These are phyloP conservation scores for Podospora bellae-mahoneyi DNA, from an alignment of 495 filamentous ascomycete species.

Conservation along the genomic window DNA sequence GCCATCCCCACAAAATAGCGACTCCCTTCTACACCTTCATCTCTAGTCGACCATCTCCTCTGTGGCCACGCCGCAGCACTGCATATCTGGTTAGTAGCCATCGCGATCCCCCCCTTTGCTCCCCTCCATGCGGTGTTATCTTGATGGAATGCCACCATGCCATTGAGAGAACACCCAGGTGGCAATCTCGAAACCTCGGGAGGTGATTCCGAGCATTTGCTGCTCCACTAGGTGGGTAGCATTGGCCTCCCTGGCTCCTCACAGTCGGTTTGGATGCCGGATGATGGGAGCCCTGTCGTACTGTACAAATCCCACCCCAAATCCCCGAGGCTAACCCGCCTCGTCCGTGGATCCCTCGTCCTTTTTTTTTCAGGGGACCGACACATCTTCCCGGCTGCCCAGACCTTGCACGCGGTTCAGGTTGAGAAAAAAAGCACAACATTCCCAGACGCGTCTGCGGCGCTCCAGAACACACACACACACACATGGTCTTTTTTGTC, in stretches of 20 bases:
- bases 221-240: constrained; percentile 37
- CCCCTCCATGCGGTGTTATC: constrained; percentile 1
- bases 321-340: constrained; percentile 41
- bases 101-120: constrained; percentile 2
- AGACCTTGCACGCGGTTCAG: constrained; percentile 34
- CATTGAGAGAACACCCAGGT: constrained; percentile 29
- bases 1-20: constrained; percentile 17
- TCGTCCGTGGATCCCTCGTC: constrained; percentile 46
- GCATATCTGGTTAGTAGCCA: constrained; percentile 22
- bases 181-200: constrained; percentile 44
- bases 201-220: constrained; percentile 43
- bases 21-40: constrained; percentile 1
- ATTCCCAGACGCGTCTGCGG: constrained; percentile 41
- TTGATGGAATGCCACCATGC: constrained; percentile 13
- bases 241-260: constrained; percentile 23
- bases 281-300: constrained; percentile 39
- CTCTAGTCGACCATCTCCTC: not conserved
- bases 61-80: constrained; percentile 15
- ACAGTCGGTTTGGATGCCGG: constrained; percentile 28
- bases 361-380: constrained; percentile 38
- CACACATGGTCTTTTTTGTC: constrained; percentile 30
- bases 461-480: constrained; percentile 24
- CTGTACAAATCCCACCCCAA: constrained; percentile 39
- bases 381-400: constrained; percentile 31
- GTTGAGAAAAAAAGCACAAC: constrained; percentile 41